Evolutionary conservation across 495 filamentous ascomycete genomes (phyloP).

Genomic region (Tuber borchii): DNA sequence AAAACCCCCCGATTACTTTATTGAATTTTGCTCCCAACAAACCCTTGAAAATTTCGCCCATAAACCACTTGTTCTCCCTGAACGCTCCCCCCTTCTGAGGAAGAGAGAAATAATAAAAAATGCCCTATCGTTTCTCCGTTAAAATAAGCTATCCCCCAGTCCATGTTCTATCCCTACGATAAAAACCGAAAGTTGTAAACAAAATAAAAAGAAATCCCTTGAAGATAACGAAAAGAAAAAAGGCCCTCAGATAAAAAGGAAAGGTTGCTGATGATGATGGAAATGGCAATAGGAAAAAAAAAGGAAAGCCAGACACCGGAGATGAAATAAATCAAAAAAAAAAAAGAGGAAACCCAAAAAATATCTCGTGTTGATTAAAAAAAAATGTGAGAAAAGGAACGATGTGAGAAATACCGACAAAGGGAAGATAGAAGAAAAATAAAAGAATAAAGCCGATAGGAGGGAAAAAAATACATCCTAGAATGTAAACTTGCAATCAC

Average conservation of each 20-base stretch:
- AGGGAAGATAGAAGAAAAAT: conserved; percentile 20
- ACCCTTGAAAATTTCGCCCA: not conserved
- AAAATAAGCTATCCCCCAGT: not conserved
- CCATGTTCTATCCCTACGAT: conserved; percentile 6
- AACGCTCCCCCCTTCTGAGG: not conserved
- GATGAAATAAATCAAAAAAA: conserved; percentile 28
- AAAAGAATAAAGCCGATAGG: conserved; percentile 21
- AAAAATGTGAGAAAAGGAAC: conserved; percentile 28
- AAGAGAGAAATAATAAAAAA: not conserved
- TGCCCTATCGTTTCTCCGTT: conserved; percentile 3
- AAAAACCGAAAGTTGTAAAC: conserved; percentile 1
- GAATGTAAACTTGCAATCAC: conserved; percentile 13
- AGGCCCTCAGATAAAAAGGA: conserved; percentile 8
- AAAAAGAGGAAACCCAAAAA: conserved; percentile 11
- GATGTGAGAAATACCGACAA: conserved; percentile 16
- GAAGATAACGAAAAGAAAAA: not conserved
- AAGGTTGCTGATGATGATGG: not conserved
- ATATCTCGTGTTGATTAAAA: conserved; percentile 24
- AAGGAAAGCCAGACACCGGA: conserved; percentile 40
- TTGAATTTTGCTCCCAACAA: not conserved
- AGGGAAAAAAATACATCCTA: conserved; percentile 16
- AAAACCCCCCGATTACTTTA: not conserved
- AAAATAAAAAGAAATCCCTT: not conserved
- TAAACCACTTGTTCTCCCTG: not conserved
- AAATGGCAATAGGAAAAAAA: conserved; percentile 19